Evolutionary conservation across 1,284 basidiomycete genomes (phyloP), one percentile per base, ranked within the genome.

Genomic region (Bjerkandera adusta): DNA sequence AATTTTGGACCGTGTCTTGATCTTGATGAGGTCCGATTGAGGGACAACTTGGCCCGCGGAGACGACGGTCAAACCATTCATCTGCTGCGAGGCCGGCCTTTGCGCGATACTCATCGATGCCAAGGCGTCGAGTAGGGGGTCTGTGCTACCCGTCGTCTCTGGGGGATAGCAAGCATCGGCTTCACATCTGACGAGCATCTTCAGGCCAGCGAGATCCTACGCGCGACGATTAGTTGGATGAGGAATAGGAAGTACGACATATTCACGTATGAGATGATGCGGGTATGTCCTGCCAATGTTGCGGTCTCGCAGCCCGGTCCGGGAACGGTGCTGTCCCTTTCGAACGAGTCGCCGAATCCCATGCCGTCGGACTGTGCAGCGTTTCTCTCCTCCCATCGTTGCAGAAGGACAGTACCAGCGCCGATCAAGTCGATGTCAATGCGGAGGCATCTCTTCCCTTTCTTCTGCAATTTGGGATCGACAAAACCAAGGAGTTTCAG

Each of bases 351-450:
- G 30, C 48, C 48, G 38, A 37, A 54, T 8, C 50, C 50, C 37
- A 26, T 47, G 7, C 12, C 22, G 11, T 38, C 2, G 18, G 5
- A 3, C 18, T n/a, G 25, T 5, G 15, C 36, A 11, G 2, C 11
- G 11, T 12, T 20, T 4, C 36, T 18, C 10, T 38, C 36, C 47
- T 76, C 70, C 72, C 75, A 75, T 3, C 80, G 68, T 48, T 72
- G 76, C 53, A 83, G 61, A 10, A 84, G 56, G 3, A 82, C 59
- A 0, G 81, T 82, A 42, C 66, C 66, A 25, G 67, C 58, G 8
- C 80, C 79, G 5, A 69, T 75, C 10, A 81, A 66, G 55, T 80
- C 74, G 11, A 73, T 56, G 53, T 84, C 79, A 43, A 84, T 78
- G 12, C 81, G 63, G 56, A 81, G 83, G 39, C 76, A 72, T 13